A percentile compares a stretch with the other conserved stretches of the same genome.
Conservation (phyloP, 371 early-diverging fungal genomes). For the Mortierella sp. region DNA sequence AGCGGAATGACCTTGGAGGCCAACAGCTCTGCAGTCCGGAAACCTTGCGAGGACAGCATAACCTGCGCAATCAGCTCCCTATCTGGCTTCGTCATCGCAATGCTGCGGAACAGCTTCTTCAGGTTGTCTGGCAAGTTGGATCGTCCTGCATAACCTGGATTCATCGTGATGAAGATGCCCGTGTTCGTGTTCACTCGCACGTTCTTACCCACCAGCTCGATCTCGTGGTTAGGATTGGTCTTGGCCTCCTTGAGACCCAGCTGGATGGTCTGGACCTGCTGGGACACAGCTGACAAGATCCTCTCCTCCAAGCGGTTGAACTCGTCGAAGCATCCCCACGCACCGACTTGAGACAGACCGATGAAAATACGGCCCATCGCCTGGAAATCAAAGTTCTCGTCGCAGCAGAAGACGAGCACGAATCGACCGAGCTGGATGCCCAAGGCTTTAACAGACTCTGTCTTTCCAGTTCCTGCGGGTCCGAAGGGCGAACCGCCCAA, state of each 20-base stretch:
- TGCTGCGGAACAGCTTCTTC: constrained; percentile 97
- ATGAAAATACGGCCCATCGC: constrained; percentile 99
- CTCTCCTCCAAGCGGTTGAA: constrained; percentile 99
- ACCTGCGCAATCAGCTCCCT: constrained; percentile 98
- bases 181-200: constrained; percentile 90
- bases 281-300: constrained; percentile 97
- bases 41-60: constrained; percentile 99
- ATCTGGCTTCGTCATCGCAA: constrained; percentile 99
- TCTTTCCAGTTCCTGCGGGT: constrained; percentile 98
- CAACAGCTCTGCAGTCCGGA: constrained; percentile 93
- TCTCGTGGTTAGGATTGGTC: constrained; percentile 74
- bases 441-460: constrained; percentile 98
- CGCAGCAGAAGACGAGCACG: constrained; percentile 99
- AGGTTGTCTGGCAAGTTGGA: constrained; percentile 98
- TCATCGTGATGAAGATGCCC: constrained; percentile 99
- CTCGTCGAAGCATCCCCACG: constrained; percentile 99
- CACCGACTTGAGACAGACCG: constrained; percentile 97
- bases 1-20: constrained; percentile 97
- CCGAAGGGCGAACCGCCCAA: constrained; percentile 98
- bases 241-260: constrained; percentile 85
- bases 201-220: constrained; percentile 93
- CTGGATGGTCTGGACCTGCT: constrained; percentile 98
- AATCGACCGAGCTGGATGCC: constrained; percentile 96
- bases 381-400: constrained; percentile 99
- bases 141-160: constrained; percentile 99